Evolutionary conservation across 805 yeast genomes (phyloP), one percentile per base, ranked within the genome.

Genomic region (Candida pseudofarinosa): DNA sequence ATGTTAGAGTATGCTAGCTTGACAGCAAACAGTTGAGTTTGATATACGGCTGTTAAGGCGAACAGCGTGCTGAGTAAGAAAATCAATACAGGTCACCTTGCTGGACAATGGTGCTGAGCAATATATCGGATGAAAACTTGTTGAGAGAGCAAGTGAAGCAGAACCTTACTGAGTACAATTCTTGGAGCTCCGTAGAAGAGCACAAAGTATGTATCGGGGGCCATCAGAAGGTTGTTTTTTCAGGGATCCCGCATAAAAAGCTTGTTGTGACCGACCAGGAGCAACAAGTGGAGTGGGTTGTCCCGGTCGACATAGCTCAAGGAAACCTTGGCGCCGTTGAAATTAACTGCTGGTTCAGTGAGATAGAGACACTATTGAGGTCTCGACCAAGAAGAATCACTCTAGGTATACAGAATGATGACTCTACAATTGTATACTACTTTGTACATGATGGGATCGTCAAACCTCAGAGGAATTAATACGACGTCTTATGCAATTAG

Each of bases 341-440:
- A 18, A 56, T 80, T 19, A 69, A 73, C 32, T 12, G 35, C 2
- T 63, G 77, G 51, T 80, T 80, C 44, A 47, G 46, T 0, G 52
- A 35, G 10, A 53, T 72, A 4, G 48, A 45, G 1, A 44, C 46
- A 4, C 33, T 56, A 1, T 40, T 35, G 4, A 39, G 42, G 7
- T 18, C 16, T 15, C 54, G 77, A 19, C 77, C 80, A 0, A 60
- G 59, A 35, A 62, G 80, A 43, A 47, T 85, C 2, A 63, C 81
- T 0, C 48, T 80, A 23, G 89, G 78, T 0, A 65, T 84, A 5
- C 72, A 77, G 2, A 80, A 77, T 50, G 74, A 74, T 42, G 93
- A 85, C 56, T 83, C 88, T 2, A 81, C 89, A 0, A 71, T 82
- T 15, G 83, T 83, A n/a, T 85, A 80, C 51, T 84, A 85, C 58